Base-by-base conservation (phyloP, 2,329 filamentous ascomycete genomes). In the Bimuria novae-zelandiae region DNA sequence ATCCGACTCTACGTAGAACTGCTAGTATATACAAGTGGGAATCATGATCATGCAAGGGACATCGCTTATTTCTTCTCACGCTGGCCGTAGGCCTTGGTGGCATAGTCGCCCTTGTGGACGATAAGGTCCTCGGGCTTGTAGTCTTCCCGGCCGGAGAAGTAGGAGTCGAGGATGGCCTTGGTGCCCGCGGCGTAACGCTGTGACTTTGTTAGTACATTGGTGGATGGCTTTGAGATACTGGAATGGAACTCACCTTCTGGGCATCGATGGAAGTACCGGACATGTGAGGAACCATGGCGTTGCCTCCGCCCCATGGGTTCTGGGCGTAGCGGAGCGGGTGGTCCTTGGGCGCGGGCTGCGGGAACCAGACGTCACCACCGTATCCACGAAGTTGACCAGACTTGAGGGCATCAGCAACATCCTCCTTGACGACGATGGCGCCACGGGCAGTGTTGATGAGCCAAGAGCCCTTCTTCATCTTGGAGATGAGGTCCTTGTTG, bases 401-500 rank as follows among this genome's bases (percentile, higher is more conserved):
- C 83, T 93, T 91, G 75, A 99, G 85, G 44, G 94, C 94, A 23
- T 89, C 92, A 59, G 94, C 94, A 52, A 99, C 94, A 67, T 97
- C 94, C 80, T 97, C 93, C 86, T 97, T 97, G 80, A 97, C 93
- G 68, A 99, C 92, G 74, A 99, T 99, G 77, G 94, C 94, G 71
- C 94, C 94, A 76, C 94, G 94, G 67, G 94, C 94, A 29, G 94
- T 99, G 88, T 99, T 99, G 81, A 99, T 82, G 74, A 99, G 89
- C 90, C 94, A 97, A 35, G 92, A 89, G 70, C 92, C 92, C 76
- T 88, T 89, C 90, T 97, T 97, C 94, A 97, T 99, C 89, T 97
- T 97, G 78, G 86, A 83, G 75, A 97, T 93, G 70, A 97, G 84
- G 43, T 97, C 91, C 88, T 97, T 97, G 88, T 97, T 96, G 84